A percentile compares a stretch with the other conserved stretches of the same genome.
Evolutionary conservation across 495 filamentous ascomycete genomes (phyloP).

Genomic region (Symbiotaphrina buchneri): DNA sequence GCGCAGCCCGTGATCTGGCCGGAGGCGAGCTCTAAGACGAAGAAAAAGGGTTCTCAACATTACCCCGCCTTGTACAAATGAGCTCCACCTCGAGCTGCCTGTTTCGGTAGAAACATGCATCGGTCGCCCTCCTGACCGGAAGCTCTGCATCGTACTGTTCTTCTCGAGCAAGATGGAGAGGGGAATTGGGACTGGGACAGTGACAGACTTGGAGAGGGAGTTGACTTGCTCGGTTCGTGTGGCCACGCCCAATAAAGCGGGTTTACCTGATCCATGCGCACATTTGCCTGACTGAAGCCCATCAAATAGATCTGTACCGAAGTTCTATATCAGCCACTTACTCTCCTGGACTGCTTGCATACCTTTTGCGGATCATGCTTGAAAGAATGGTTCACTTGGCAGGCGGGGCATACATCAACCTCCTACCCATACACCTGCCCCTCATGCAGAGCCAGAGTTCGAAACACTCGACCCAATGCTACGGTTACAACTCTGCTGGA

Average conservation of each 20-base stretch:
- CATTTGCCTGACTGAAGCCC: not conserved
- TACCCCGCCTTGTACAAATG: too few species aligned
- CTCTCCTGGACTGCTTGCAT: conserved; percentile 90
- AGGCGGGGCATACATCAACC: conserved; percentile 30
- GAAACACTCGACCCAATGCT: conserved; percentile 65
- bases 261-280: not conserved
- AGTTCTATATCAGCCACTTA: conserved; percentile 83
- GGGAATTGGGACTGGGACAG: too few species aligned
- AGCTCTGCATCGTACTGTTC: too few species aligned
- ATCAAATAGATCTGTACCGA: conserved; percentile 77
- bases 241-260: not conserved
- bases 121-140: too few species aligned
- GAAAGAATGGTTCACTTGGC: conserved; percentile 73
- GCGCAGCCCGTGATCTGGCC: too few species aligned
- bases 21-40: too few species aligned
- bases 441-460: conserved; percentile 68
- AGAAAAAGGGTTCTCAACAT: too few species aligned
- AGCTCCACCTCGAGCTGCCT: too few species aligned
- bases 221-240: conserved; percentile 6
- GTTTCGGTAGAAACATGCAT: too few species aligned
- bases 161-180: too few species aligned
- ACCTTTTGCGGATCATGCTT: conserved; percentile 90
- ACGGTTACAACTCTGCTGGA: conserved; percentile 65
- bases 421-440: conserved; percentile 60
- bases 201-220: conserved; percentile 6